Evolutionary conservation across 1,139 yeast species (phyloP), one percentile per base, ranked within the genome.

Genomic region (Chernovozyma sophiae-reginae): DNA sequence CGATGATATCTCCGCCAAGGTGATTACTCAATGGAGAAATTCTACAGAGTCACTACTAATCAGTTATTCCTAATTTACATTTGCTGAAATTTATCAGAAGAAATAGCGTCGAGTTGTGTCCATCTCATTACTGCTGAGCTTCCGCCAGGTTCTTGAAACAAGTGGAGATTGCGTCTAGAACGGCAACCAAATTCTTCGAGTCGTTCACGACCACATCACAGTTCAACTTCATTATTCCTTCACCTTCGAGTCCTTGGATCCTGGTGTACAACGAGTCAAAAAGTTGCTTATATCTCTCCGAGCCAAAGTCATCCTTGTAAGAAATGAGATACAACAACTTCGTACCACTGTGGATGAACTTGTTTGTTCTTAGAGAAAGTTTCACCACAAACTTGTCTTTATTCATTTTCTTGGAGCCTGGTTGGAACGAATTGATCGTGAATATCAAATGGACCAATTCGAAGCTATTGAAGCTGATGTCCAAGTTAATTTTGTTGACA

Each of bases 201-300:
- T 37, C 35, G 11, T 34, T 51, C 12, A 67, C 53, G 40, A 69
- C 56, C 36, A 66, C 65, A 42, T 69, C 76, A 40, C 66, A 66
- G 44, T 68, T 68, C 44, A 70, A 59, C 44, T 65, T 67, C 13
- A 66, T 41, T 22, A 63, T 45, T 10, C 51, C 33, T 11, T 46
- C 47, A 10, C 41, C 32, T 32, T 59, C 57, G 31, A 60, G 44
- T 14, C 61, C 68, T 38, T 52, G 56, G 16, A 68, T 54, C 8
- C 59, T 52, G 36, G 59, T 60, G 48, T 65, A 68, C 1, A 70
- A 65, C 40, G 57, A 41, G 43, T 70, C 76, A 47, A 70, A 68
- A 30, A 70, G 52, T 36, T 55, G 56, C 42, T 67, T 68, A 41
- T 63, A 65, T 48, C 66, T 67, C 37, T 65, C 43, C 43, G 67